phyloP scores from a whole-genome alignment of 805 yeast genomes.

The Starmerella bombi region DNA sequence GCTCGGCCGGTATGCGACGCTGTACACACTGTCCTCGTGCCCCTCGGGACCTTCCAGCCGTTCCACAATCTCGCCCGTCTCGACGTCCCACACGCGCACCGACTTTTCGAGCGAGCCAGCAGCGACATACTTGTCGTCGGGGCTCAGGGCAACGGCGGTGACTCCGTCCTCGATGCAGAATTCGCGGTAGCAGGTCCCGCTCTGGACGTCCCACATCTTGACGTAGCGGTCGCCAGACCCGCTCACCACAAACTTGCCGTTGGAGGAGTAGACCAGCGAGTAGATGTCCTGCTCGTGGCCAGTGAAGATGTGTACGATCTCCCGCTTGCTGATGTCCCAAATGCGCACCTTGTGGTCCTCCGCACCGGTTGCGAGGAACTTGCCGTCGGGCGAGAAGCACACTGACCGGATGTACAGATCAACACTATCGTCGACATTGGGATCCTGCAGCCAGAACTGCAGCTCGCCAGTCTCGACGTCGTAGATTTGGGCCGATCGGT shows the following conservation, averaged over 20 bases:
- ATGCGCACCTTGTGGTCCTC: slow-evolving; percentile 68
- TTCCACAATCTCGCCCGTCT: slow-evolving; percentile 82
- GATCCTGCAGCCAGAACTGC: slow-evolving; percentile 77
- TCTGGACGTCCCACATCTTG: slow-evolving; percentile 86
- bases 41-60: slow-evolving; percentile 82
- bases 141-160: slow-evolving; percentile 93
- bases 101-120: slow-evolving; percentile 94
- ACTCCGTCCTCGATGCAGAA: slow-evolving; percentile 93
- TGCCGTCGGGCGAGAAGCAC: slow-evolving; percentile 91
- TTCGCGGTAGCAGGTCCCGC: slow-evolving; percentile 79
- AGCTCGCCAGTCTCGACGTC: slow-evolving; percentile 84
- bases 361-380: slow-evolving; percentile 85
- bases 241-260: slow-evolving; percentile 82
- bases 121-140: slow-evolving; percentile 85
- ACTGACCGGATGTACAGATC: slow-evolving; percentile 91
- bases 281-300: slow-evolving; percentile 98
- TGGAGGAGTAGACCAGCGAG: slow-evolving; percentile 87
- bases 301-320: slow-evolving; percentile 61
- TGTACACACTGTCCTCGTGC: slow-evolving; percentile 89
- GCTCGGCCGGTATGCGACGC: slow-evolving; percentile 82
- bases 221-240: slow-evolving; percentile 97
- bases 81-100: slow-evolving; percentile 93
- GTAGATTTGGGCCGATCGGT: slow-evolving; percentile 87
- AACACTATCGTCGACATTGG: slow-evolving; percentile 52
- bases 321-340: slow-evolving; percentile 84